A percentile compares a stretch with the other conserved stretches of the same genome.
These are phyloP conservation scores for Panaeolus cyanescens DNA, from an alignment of 768 basidiomycete genomes.

Conservation along the genomic window DNA sequence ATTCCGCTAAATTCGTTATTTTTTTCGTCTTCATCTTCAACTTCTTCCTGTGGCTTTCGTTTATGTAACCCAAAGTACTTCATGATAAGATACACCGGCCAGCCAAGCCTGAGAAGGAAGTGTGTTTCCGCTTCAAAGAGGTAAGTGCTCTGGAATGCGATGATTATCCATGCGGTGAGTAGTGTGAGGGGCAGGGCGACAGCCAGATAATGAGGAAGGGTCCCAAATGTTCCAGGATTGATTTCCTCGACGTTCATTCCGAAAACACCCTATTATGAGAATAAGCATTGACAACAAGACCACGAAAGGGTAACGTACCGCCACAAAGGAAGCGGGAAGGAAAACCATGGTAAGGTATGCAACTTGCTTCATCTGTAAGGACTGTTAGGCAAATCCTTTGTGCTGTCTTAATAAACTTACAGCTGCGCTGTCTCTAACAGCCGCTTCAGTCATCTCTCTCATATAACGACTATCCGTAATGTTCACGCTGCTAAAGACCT, in stretches of 20 bases:
- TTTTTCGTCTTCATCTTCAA: neutral
- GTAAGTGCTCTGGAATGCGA: conserved; percentile 52
- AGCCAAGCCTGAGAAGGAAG: conserved; percentile 20
- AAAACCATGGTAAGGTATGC: conserved; percentile 56
- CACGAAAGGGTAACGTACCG: conserved; percentile 20
- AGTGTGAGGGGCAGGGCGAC: conserved; percentile 48
- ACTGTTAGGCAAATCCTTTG: neutral
- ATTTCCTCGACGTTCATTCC: conserved; percentile 47
- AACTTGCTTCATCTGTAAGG: conserved; percentile 38
- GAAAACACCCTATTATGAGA: conserved; percentile 29
- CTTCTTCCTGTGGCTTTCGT: conserved; percentile 2
- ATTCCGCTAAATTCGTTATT: neutral
- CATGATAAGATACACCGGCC: conserved; percentile 21
- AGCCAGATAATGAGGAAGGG: conserved; percentile 43
- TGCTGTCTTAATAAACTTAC: neutral
- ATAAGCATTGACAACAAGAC: neutral
- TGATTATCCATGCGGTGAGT: conserved; percentile 53
- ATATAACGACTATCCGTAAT: conserved; percentile 44
- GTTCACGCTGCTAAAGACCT: conserved; percentile 49
- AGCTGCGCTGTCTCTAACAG: conserved; percentile 32
- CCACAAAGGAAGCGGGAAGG: conserved; percentile 47
- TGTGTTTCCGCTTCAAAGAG: conserved; percentile 26
- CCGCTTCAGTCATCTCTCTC: conserved; percentile 36
- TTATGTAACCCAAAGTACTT: neutral
- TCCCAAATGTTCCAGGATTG: conserved; percentile 31